These are phyloP conservation scores for Tolypocladium album DNA, from an alignment of 2,329 filamentous ascomycete species.

Conservation along the genomic window DNA sequence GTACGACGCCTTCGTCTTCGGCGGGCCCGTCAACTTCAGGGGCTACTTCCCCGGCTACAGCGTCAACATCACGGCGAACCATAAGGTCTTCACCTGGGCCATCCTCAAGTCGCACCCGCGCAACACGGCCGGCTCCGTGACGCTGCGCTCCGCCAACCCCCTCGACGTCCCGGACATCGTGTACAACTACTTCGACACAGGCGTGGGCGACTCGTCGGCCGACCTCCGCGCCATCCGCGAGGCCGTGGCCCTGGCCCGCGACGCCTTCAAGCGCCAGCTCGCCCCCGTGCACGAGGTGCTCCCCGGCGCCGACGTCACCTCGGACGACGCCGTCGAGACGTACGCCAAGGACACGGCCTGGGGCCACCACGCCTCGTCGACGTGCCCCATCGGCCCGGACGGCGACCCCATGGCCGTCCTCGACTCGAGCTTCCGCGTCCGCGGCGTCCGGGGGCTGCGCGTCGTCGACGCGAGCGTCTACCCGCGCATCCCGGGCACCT, in stretches of 20 bases:
- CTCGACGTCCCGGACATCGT: constrained; percentile 51
- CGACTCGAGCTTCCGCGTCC: constrained; percentile 42
- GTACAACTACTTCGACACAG: constrained; percentile 50
- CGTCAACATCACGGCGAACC: constrained; percentile 8
- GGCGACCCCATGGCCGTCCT: constrained; percentile 43
- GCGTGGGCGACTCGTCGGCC: constrained; percentile 32
- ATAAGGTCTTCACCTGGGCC: constrained; percentile 25
- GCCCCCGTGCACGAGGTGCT: constrained; percentile 8
- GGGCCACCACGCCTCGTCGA: constrained; percentile 47
- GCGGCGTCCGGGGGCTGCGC: constrained; percentile 38
- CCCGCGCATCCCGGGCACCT: constrained; percentile 37
- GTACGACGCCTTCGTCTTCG: constrained; percentile 19
- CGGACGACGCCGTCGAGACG: constrained; percentile 30
- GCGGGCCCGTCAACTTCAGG: constrained; percentile 14
- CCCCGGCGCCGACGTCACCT: constrained; percentile 26
- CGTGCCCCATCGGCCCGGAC: constrained; percentile 42
- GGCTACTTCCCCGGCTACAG: constrained; percentile 18
- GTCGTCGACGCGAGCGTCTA: constrained; percentile 49
- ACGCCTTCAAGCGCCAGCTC: constrained; percentile 17
- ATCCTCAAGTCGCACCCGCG: constrained; percentile 50
- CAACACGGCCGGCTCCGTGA: constrained; percentile 52
- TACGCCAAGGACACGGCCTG: constrained; percentile 38
- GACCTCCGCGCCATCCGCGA: constrained; percentile 46
- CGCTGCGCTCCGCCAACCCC: constrained; percentile 49
- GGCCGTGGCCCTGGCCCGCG: constrained; percentile 39